Percentiles rank a stretch among this genome's conserved stretches.
Conservation (phyloP, 805 yeast genomes). For the Starmerella ratchasimensis region DNA sequence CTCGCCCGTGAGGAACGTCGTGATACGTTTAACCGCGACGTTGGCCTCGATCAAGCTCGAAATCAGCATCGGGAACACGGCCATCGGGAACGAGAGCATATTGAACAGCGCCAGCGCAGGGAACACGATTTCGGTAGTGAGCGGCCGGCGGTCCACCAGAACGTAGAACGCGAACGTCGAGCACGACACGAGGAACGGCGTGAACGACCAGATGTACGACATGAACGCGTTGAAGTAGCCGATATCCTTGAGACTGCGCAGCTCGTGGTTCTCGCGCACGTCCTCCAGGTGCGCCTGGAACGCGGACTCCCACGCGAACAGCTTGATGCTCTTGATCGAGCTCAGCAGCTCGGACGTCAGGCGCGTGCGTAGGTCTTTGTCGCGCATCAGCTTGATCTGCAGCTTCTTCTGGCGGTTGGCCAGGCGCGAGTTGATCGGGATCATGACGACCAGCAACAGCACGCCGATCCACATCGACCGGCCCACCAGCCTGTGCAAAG, state of each 20-base stretch:
- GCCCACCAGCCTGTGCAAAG: slow-evolving; percentile 62
- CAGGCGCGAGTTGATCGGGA: slow-evolving; percentile 63
- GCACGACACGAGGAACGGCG: slow-evolving; percentile 83
- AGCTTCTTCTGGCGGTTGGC: slow-evolving; percentile 47
- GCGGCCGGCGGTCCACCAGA: slow-evolving; percentile 44
- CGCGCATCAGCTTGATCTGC: slow-evolving; percentile 72
- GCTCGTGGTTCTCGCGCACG: slow-evolving; percentile 81
- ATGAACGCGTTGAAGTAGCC: slow-evolving; percentile 74
- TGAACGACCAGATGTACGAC: slow-evolving; percentile 70
- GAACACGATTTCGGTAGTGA: slow-evolving; percentile 78
- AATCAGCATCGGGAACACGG: slow-evolving; percentile 81
- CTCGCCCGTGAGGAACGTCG: slow-evolving; percentile 48
- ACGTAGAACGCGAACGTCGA: slow-evolving; percentile 77
- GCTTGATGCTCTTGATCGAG: slow-evolving; percentile 78
- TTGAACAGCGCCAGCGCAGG: slow-evolving; percentile 51
- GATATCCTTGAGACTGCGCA: slow-evolving; percentile 59
- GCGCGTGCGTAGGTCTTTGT: slow-evolving; percentile 84
- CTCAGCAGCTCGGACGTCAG: slow-evolving; percentile 73
- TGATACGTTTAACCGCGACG: slow-evolving; percentile 42
- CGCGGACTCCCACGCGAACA: slow-evolving; percentile 93
- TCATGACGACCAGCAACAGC: slow-evolving; percentile 53
- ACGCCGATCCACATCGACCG: slow-evolving; percentile 94
- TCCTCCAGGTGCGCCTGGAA: slow-evolving; percentile 56
- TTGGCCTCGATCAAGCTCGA: slow-evolving; percentile 79
- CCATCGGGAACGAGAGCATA: slow-evolving; percentile 78